A percentile compares a stretch with the other conserved stretches of the same genome.
Evolutionary conservation across 306 rosid species (phyloP).

Genomic region (Prunus dulcis): DNA sequence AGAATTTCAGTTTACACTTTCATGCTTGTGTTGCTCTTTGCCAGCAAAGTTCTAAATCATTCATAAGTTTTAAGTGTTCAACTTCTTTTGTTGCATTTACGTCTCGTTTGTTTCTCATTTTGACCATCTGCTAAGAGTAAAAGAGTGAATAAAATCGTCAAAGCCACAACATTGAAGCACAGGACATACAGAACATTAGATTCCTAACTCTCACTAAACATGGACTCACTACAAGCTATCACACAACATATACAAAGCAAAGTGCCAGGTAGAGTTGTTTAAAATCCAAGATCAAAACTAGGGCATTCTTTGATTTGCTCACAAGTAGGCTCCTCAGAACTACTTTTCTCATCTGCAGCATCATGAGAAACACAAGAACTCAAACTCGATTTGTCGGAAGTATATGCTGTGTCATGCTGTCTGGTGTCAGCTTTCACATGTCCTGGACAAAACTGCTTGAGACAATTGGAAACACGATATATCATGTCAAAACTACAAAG

Average conservation of each 20-base stretch:
- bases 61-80: background rate
- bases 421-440: constrained; percentile 32
- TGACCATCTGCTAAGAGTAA: background rate
- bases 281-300: constrained; percentile 81
- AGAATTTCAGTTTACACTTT: background rate
- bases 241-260: background rate
- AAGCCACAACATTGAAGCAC: background rate
- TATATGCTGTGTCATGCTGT: constrained; percentile 24
- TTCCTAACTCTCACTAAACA: background rate
- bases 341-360: constrained; percentile 25
- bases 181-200: background rate
- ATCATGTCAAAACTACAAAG: background rate
- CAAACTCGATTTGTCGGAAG: constrained; percentile 19
- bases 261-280: constrained; percentile 1
- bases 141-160: background rate
- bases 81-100: too few relatives aligned
- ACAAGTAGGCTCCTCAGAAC: constrained; percentile 30
- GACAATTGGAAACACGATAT: constrained; percentile 2
- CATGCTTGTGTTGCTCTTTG: background rate
- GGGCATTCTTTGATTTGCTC: constrained; percentile 38
- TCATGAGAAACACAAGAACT: constrained; percentile 24
- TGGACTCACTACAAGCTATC: background rate
- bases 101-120: too few relatives aligned
- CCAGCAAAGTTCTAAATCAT: background rate
- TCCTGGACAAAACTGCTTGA: constrained; percentile 33